Evolutionary conservation across 345 rosid genomes (phyloP), one percentile per base, ranked within the genome.

Genomic region (Theobroma cacao): DNA sequence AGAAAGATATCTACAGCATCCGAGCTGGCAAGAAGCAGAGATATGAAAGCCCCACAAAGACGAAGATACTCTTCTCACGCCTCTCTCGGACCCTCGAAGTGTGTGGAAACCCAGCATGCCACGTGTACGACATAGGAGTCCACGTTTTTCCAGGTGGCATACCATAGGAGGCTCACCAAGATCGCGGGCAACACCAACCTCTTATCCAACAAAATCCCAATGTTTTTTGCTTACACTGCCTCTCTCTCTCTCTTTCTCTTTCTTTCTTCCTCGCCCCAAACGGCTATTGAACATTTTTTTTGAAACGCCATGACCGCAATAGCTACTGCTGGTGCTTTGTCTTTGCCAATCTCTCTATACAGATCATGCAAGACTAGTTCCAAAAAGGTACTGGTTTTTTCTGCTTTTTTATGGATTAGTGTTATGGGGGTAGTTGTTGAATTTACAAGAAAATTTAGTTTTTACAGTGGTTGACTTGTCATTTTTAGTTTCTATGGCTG

Each of bases 231-330:
- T 33, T 33, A 0, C 20, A 17, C 55, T 61, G 47, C 48, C 80
- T 78, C 76, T 26, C 41, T 63, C 76, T 77, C 59, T 12, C 53
- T 71, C 36, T 66, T 59, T 62, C 68, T 60, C 52, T 66, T 45
- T 76, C 78, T 24, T 11, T 45, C 34, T 3, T 48, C 60, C 56
- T 24, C 28, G 41, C 62, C 48, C 52, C 74, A 76, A 72, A 33
- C 47, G 61, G 18, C 61, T 50, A 24, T 18, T 18, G 53, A 30
- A 70, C n/a, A 26, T 75, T 50, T 5, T 56, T 68, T 34, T 64
- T 72, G 62, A 63, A 47, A 84, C 87, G 90, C 88, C 86, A 96
- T 96, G 99, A 90, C 82, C 88, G 82, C 94, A 80, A 87, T 93
- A 18, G 94, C 90, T 66, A 80, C 91, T 28, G 90, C 93, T 56